A percentile compares a stretch with the other conserved stretches of the same genome.
phyloP scores from a whole-genome alignment of 768 basidiomycete species.

The Candolleomyces aberdarensis region DNA sequence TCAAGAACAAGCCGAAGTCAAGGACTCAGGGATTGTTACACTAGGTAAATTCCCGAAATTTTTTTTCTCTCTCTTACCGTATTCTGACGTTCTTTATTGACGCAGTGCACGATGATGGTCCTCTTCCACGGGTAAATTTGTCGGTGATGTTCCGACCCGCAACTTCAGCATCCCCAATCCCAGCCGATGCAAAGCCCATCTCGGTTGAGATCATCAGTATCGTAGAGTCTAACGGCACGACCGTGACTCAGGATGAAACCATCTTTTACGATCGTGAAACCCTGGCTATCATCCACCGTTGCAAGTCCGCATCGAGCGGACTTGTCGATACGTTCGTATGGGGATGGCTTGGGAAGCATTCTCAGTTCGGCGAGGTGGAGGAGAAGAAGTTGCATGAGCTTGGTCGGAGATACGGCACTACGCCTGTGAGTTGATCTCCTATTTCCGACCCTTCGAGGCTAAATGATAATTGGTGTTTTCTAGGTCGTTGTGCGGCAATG shows the following conservation, averaged over 20 bases:
- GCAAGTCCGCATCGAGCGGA: conserved; percentile 60
- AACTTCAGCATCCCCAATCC: conserved; percentile 14
- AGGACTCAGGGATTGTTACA: neutral
- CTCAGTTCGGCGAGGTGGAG: conserved; percentile 54
- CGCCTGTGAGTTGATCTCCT: conserved; percentile 40
- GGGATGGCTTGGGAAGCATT: conserved; percentile 69
- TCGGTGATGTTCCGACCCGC: conserved; percentile 37
- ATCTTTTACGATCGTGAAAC: conserved; percentile 76
- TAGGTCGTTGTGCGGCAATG: conserved; percentile 53
- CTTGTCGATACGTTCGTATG: conserved; percentile 70
- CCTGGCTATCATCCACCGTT: conserved; percentile 65
- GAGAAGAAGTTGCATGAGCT: conserved; percentile 67
- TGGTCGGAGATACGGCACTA: conserved; percentile 69
- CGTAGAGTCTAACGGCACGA: conserved; percentile 43
- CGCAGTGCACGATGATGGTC: conserved; percentile 30
- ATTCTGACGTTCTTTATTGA: neutral
- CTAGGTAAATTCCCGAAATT: conserved; percentile 2
- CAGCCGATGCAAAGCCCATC: conserved; percentile 47
- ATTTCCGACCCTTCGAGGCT: neutral
- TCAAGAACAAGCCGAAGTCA: neutral
- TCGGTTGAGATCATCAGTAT: conserved; percentile 75
- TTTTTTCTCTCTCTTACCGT: neutral
- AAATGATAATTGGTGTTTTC: neutral
- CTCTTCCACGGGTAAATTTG: conserved; percentile 49
- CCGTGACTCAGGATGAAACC: conserved; percentile 42